phyloP scores from a whole-genome alignment of 2,329 filamentous ascomycete species.

The Pezicula rhizophila region DNA sequence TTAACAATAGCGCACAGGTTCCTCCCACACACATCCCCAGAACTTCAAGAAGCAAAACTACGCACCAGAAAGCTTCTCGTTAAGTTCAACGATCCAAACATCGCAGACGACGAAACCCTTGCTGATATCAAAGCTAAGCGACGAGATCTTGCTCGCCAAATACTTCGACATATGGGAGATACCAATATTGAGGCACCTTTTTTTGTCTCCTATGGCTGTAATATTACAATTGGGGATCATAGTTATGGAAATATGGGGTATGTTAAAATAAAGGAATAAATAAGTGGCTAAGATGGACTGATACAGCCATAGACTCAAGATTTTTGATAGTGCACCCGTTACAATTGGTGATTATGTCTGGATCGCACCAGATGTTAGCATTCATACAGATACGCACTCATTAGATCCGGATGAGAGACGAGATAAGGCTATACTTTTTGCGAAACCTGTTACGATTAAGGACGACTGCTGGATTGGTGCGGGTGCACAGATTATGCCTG shows the following conservation, averaged over 20 bases:
- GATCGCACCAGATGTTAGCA: conserved; percentile 65
- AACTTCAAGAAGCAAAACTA: conserved; percentile 7
- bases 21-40: conserved; percentile 2
- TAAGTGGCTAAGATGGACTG: too few relatives aligned
- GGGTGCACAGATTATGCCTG: conserved; percentile 42
- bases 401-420: conserved; percentile 49
- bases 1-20: conserved; percentile 1
- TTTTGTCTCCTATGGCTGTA: conserved; percentile 18
- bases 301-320: conserved; percentile 12
- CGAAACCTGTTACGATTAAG: conserved; percentile 39
- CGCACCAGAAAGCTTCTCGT: conserved; percentile 7
- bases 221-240: conserved; percentile 14
- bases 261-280: background rate
- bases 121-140: conserved; percentile 11
- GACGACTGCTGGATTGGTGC: conserved; percentile 52
- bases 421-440: conserved; percentile 49
- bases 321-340: conserved; percentile 38
- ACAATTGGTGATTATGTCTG: conserved; percentile 22
- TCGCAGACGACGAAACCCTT: conserved; percentile 12
- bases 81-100: conserved; percentile 15
- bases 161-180: conserved; percentile 15
- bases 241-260: conserved; percentile 18
- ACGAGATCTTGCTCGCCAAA: conserved; percentile 8
- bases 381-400: conserved; percentile 69
- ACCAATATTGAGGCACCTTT: conserved; percentile 16